phyloP scores from a whole-genome alignment of 192 early-diverging fungal genomes.

The Coemansia sp. region DNA sequence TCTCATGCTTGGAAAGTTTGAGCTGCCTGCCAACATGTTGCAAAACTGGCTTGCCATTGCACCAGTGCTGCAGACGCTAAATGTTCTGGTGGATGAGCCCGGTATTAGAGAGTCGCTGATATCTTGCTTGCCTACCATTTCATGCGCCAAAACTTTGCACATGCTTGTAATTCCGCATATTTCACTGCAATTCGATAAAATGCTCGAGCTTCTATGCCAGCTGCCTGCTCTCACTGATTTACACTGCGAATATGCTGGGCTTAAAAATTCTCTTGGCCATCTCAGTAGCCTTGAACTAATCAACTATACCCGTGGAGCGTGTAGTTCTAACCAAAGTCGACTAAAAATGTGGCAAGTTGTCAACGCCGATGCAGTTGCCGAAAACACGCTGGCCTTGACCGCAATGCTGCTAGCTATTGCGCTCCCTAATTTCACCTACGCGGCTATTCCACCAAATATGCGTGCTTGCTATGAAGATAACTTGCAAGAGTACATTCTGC shows the following conservation, averaged over 20 bases:
- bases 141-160: neutral
- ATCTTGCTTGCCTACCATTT: neutral
- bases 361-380: neutral
- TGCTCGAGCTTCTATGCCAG: neutral
- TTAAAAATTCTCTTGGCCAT: neutral
- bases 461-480: neutral
- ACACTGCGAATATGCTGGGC: neutral
- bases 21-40: neutral
- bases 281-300: neutral
- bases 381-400: neutral
- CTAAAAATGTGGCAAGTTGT: conserved; percentile 4
- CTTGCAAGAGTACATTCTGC: neutral
- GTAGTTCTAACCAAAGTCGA: neutral
- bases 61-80: neutral
- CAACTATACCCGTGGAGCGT: neutral
- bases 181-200: neutral
- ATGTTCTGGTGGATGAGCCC: neutral
- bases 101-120: neutral
- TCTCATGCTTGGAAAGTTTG: neutral
- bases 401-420: neutral
- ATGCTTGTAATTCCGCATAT: conserved; percentile 3
- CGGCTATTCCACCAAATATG: neutral
- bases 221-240: neutral
- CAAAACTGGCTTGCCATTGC: neutral
- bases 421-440: neutral